Evolutionary conservation across 2,329 filamentous ascomycete genomes (phyloP).

Genomic region (Alternaria triticina): DNA sequence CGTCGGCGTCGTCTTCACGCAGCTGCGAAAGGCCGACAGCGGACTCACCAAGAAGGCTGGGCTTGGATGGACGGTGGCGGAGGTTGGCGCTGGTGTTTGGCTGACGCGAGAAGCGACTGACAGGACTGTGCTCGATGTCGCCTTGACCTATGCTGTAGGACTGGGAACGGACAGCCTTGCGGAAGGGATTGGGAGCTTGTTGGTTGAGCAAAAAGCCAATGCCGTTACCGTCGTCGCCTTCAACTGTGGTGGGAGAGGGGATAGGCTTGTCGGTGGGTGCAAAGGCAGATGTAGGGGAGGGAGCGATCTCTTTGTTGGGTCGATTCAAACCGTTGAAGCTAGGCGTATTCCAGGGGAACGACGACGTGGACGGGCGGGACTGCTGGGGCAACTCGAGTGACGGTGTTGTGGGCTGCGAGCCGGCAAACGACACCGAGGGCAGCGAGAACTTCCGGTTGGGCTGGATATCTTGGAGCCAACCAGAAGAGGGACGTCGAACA

Average conservation of each 20-base stretch:
- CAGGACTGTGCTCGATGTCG: slow-evolving; percentile 59
- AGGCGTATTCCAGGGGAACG: slow-evolving; percentile 54
- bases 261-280: slow-evolving; percentile 29
- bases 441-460: slow-evolving; percentile 74
- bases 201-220: slow-evolving; percentile 44
- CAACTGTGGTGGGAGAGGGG: slow-evolving; percentile 40
- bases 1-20: slow-evolving; percentile 59
- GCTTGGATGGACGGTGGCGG: slow-evolving; percentile 80
- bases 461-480: slow-evolving; percentile 86
- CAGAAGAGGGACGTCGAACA: slow-evolving; percentile 39
- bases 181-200: slow-evolving; percentile 80
- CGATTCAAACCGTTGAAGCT: slow-evolving; percentile 37
- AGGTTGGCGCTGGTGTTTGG: slow-evolving; percentile 51
- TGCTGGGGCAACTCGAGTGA: slow-evolving; percentile 65
- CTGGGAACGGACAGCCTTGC: slow-evolving; percentile 92
- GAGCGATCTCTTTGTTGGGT: slow-evolving; percentile 41
- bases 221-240: slow-evolving; percentile 59
- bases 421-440: slow-evolving; percentile 70
- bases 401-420: slow-evolving; percentile 82
- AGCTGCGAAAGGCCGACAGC: slow-evolving; percentile 39
- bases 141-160: slow-evolving; percentile 95
- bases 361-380: slow-evolving; percentile 47
- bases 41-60: slow-evolving; percentile 73
- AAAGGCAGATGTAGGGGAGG: slow-evolving; percentile 43
- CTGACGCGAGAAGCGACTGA: slow-evolving; percentile 58